A percentile compares a stretch with the other conserved stretches of the same genome.
Evolutionary conservation across 306 rosid genomes (phyloP).

Genomic region (Dryas octopetala): DNA sequence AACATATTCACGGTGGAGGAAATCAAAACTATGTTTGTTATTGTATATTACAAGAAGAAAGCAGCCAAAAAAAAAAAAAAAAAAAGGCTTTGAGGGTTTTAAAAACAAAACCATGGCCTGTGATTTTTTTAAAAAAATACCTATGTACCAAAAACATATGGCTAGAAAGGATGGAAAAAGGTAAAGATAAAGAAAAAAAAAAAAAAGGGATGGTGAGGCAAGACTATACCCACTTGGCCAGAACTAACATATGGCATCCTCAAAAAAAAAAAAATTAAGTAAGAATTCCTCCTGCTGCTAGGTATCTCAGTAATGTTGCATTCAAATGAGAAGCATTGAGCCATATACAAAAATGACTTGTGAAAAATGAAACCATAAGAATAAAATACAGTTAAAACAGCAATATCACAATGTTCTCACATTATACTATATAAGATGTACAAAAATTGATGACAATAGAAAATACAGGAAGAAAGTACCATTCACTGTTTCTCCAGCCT

Average conservation of each 20-base stretch:
- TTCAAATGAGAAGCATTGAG: not conserved
- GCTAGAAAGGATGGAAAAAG: not conserved
- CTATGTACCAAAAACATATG: not conserved
- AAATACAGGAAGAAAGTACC: conserved; percentile 50
- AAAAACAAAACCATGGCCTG: no score
- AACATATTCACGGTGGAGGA: not conserved
- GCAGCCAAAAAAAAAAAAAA: no score
- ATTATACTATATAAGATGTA: not conserved
- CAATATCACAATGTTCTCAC: not conserved
- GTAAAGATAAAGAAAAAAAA: no score
- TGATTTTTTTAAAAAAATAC: no score
- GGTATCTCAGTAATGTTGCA: not conserved
- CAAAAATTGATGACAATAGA: not conserved
- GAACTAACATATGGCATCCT: not conserved
- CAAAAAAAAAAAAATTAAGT: not conserved
- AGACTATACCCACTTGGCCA: not conserved
- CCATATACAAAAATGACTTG: no score
- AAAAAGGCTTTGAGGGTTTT: no score
- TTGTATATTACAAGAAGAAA: not conserved
- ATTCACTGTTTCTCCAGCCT: conserved; percentile 29
- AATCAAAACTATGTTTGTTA: not conserved
- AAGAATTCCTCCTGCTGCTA: not conserved
- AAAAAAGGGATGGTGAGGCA: not conserved
- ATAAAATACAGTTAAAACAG: not conserved
- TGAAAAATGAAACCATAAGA: not conserved